Evolutionary conservation across 805 yeast species (phyloP).

Genomic region (Sugiyamaella marilandica): DNA sequence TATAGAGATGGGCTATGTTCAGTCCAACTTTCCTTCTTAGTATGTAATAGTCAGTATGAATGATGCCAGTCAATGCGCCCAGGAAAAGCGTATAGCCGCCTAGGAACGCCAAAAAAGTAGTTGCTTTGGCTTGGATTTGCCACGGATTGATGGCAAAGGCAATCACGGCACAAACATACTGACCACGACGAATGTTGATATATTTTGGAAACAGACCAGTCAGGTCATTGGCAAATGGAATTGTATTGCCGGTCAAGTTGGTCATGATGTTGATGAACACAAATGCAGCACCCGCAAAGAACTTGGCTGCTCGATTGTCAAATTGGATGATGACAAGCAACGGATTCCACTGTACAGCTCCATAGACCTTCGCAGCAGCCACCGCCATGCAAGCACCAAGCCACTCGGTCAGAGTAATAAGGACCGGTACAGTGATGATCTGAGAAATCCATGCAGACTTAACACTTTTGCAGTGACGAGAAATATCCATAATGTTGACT

Average conservation of each 20-base stretch:
- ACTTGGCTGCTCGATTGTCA: conserved; percentile 50
- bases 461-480: conserved; percentile 1
- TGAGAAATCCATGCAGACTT: conserved; percentile 2
- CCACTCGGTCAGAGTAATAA: conserved; percentile 2
- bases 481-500: conserved; percentile 1
- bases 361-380: conserved; percentile 40
- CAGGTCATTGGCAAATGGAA: conserved; percentile 44
- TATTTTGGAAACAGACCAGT: conserved; percentile 53
- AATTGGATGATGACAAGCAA: conserved; percentile 14
- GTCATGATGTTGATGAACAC: conserved; percentile 32
- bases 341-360: conserved; percentile 44
- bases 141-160: conserved; percentile 32
- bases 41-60: conserved; percentile 38
- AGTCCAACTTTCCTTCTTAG: conserved; percentile 35
- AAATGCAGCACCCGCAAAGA: conserved; percentile 46
- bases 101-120: conserved; percentile 35
- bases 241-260: conserved; percentile 39
- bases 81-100: conserved; percentile 38
- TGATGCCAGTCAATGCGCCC: conserved; percentile 39
- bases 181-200: conserved; percentile 55
- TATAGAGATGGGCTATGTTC: conserved; percentile 8
- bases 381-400: conserved; percentile 42
- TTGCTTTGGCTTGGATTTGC: conserved; percentile 36
- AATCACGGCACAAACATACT: conserved; percentile 1
- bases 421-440: background rate